These are phyloP conservation scores for Emergomyces pasteurianus DNA, from an alignment of 2,329 filamentous ascomycete species.

Conservation along the genomic window DNA sequence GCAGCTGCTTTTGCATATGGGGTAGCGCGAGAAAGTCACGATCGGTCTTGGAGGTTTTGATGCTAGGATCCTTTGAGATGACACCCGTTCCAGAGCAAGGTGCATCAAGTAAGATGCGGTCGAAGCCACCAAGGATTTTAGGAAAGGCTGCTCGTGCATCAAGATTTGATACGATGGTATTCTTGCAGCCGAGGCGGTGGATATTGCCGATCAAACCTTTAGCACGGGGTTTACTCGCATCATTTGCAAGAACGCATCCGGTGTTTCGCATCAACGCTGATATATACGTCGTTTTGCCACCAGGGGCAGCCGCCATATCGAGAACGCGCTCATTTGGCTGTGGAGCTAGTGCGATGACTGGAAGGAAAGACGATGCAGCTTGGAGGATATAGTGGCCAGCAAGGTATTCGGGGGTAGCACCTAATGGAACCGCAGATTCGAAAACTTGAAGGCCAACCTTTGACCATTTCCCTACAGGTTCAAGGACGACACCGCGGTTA, in stretches of 20 bases:
- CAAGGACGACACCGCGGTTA: conserved; percentile 89
- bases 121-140: conserved; percentile 87
- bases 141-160: conserved; percentile 82
- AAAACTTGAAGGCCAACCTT: conserved; percentile 97
- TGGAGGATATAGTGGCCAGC: conserved; percentile 97
- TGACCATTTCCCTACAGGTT: conserved; percentile 96
- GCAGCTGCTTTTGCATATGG: conserved; percentile 86
- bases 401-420: conserved; percentile 93
- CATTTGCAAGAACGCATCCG: conserved; percentile 89
- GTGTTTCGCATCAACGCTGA: conserved; percentile 98
- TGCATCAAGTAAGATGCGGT: conserved; percentile 84
- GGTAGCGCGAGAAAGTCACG: conserved; percentile 88
- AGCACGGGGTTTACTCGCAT: conserved; percentile 82
- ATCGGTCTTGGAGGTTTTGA: conserved; percentile 98
- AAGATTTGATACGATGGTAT: conserved; percentile 91
- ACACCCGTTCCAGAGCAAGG: conserved; percentile 96
- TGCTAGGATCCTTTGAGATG: conserved; percentile 89
- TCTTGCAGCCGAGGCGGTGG: conserved; percentile 83
- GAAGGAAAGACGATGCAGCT: conserved; percentile 90
- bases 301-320: conserved; percentile 89
- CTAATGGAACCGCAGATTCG: conserved; percentile 73
- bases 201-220: conserved; percentile 98
- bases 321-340: conserved; percentile 86
- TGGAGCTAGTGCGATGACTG: conserved; percentile 91
- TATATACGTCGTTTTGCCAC: conserved; percentile 92